Evolutionary conservation across 805 yeast species (phyloP).

Genomic region (Starmerella gropengiesseri): DNA sequence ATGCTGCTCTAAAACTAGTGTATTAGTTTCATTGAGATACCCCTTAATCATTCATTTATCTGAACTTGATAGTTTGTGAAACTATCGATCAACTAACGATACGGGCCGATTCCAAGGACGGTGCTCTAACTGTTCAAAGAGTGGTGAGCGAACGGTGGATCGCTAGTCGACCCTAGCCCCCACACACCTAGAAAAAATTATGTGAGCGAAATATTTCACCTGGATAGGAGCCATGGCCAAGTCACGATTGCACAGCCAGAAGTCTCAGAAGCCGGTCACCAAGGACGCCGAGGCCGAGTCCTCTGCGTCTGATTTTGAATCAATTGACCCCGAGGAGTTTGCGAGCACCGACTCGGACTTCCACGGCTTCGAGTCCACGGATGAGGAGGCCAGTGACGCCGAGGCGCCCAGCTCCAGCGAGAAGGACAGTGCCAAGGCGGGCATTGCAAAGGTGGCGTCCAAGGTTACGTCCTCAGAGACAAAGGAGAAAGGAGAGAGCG

Average conservation of each 20-base stretch:
- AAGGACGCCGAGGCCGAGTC: background rate
- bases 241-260: background rate
- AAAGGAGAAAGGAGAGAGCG: background rate
- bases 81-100: no score
- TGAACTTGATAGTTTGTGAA: no score
- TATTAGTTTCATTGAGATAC: no score
- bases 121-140: no score
- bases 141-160: no score
- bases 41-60: no score
- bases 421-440: slow-evolving; percentile 6
- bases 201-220: slow-evolving; percentile 6
- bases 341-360: slow-evolving; percentile 12
- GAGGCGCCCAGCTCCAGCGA: slow-evolving; percentile 8
- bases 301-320: background rate
- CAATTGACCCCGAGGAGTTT: slow-evolving; percentile 9
- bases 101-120: no score
- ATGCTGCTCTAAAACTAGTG: slow-evolving; percentile 19
- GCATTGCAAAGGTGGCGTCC: slow-evolving; percentile 12
- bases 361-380: slow-evolving; percentile 22
- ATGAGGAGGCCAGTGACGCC: slow-evolving; percentile 21
- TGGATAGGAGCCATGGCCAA: slow-evolving; percentile 8
- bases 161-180: background rate
- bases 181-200: background rate
- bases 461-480: slow-evolving; percentile 3
- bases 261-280: background rate